Evolutionary conservation across 306 rosid genomes (phyloP), one percentile per base, ranked within the genome.

Genomic region (Citrullus amarus): DNA sequence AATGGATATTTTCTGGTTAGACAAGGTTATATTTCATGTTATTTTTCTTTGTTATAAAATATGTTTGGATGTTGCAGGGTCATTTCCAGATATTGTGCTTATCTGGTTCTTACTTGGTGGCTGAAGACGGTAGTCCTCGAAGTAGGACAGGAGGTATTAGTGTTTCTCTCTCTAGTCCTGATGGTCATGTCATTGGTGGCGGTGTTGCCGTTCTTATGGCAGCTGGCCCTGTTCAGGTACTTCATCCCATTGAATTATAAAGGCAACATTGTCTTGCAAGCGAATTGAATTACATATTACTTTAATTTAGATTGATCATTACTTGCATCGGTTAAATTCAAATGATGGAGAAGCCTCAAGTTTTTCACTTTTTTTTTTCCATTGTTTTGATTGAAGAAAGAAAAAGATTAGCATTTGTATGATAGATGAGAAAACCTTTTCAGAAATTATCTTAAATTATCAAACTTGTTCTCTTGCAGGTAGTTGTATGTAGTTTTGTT

Each of bases 41-140:
- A 3, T 13, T 77, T 36, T 28, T 34, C 17, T 14, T 59, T 25
- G 44, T 58, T 38, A 59, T 25, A 9, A 77, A 77, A 58, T 16
- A 10, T 75, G 39, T 75, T 54, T 65, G 79, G 30, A 25, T 59
- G 71, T 82, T 81, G 57, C 90, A 96, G 99, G 99, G 99, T 61
- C 89, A 89, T 79, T 96, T 96, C 74, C 96, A 96, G 85, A 96
- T 96, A 81, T 80, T 96, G 78, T 86, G 93, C 86, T 79, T 96
- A 89, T 91, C 98, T 76, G 99, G 99, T 79, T 96, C 99, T 75
- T 96, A 91, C 85, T 86, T 96, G 86, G 99, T 96, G 80, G 90
- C 97, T 2, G 99, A 96, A 82, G 99, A 96, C 78, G 97, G 98
- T 17, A 94, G 97, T 36, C 88, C 92, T 34, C 96, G 88, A 55